Conservation (phyloP, 306 rosid genomes). For the Gynostemma pentaphyllum region DNA sequence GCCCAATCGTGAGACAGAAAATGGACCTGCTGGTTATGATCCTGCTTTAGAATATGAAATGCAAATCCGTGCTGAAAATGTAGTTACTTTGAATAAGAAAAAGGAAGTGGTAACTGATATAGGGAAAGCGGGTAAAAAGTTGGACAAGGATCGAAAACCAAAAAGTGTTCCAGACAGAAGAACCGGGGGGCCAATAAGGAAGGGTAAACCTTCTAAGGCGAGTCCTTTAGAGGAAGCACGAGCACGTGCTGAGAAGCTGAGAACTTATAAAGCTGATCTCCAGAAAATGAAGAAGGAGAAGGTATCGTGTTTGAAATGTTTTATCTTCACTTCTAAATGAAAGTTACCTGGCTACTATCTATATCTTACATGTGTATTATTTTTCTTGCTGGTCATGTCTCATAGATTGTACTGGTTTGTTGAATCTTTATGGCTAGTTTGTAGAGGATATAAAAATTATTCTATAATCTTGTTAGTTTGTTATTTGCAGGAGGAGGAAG, state of each 20-base stretch:
- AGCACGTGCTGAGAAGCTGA: slow-evolving; percentile 82
- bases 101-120: slow-evolving; percentile 30
- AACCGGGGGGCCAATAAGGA: slow-evolving; percentile 72
- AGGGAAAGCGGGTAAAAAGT: slow-evolving; percentile 45
- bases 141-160: slow-evolving; percentile 51
- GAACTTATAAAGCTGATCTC: slow-evolving; percentile 90
- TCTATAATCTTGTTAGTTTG: slow-evolving; percentile 3
- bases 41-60: slow-evolving; percentile 87
- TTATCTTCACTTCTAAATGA: slow-evolving; percentile 11
- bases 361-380: not conserved
- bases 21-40: slow-evolving; percentile 49
- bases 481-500: slow-evolving; percentile 63
- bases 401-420: not conserved
- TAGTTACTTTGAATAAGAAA: slow-evolving; percentile 29
- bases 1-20: slow-evolving; percentile 71
- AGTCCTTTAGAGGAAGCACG: slow-evolving; percentile 96
- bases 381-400: not conserved
- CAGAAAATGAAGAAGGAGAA: slow-evolving; percentile 95
- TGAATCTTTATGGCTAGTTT: not conserved
- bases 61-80: slow-evolving; percentile 37
- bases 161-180: slow-evolving; percentile 46
- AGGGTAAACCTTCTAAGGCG: slow-evolving; percentile 66
- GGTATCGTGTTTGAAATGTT: slow-evolving; percentile 28
- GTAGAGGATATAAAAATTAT: slow-evolving; percentile 12
- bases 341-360: not conserved